phyloP scores from a whole-genome alignment of 768 basidiomycete species.

The Exidia glandulosa region DNA sequence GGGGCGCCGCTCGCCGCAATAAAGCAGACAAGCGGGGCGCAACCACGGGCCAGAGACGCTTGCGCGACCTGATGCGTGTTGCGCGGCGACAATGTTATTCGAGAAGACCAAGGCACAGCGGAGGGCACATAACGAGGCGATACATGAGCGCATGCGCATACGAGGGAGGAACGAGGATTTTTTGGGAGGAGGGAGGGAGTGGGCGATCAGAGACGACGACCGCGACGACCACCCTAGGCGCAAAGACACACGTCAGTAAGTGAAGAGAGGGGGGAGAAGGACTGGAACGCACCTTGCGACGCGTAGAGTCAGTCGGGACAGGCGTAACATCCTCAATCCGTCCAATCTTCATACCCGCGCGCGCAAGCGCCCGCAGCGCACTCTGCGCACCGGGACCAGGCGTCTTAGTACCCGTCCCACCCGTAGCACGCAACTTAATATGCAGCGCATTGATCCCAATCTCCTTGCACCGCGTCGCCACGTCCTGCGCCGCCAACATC shows the following conservation, averaged over 20 bases:
- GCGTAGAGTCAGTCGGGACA: slow-evolving; percentile 91
- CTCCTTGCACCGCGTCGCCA: slow-evolving; percentile 92
- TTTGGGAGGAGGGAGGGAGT: neutral
- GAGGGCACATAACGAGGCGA: neutral
- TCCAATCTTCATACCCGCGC: slow-evolving; percentile 96
- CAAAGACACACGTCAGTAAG: neutral
- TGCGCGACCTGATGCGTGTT: neutral
- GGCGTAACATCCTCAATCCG: slow-evolving; percentile 98
- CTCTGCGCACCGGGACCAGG: slow-evolving; percentile 98
- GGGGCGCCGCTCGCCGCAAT: too few relatives aligned
- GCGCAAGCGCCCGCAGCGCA: slow-evolving; percentile 94
- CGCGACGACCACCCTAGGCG: slow-evolving; percentile 89
- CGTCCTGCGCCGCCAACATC: slow-evolving; percentile 98
- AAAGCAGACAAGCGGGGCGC: too few relatives aligned
- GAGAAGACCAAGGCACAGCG: neutral
- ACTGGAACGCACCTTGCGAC: slow-evolving; percentile 67
- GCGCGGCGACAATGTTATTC: neutral
- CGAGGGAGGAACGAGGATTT: neutral
- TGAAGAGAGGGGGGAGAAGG: slow-evolving; percentile 1
- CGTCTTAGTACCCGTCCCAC: slow-evolving; percentile 96
- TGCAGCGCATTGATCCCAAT: slow-evolving; percentile 97
- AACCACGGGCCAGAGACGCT: neutral
- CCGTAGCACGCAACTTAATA: slow-evolving; percentile 97
- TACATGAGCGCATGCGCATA: neutral
- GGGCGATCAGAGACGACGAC: slow-evolving; percentile 63